These are phyloP conservation scores for Podila minutissima DNA, from an alignment of 192 early-diverging fungal genomes.

Conservation along the genomic window DNA sequence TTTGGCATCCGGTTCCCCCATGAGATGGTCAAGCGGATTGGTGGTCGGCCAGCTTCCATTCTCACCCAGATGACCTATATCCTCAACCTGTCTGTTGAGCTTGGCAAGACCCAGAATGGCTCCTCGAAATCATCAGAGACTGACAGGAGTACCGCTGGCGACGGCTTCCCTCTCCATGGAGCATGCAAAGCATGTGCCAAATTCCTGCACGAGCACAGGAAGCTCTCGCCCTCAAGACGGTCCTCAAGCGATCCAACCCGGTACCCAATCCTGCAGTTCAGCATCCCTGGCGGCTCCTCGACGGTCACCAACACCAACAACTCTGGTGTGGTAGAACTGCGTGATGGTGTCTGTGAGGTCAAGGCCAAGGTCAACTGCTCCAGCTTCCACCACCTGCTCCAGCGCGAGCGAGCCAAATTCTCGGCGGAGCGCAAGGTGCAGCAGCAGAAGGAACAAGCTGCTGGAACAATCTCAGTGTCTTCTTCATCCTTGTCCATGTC, in stretches of 20 bases:
- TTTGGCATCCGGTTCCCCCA: slow-evolving; percentile 27
- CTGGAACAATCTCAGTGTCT: not conserved
- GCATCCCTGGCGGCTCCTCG: slow-evolving; percentile 12
- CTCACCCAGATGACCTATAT: slow-evolving; percentile 38
- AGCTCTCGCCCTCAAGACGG: slow-evolving; percentile 6
- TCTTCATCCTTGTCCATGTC: not conserved
- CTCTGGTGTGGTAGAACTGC: slow-evolving; percentile 30
- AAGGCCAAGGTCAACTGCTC: slow-evolving; percentile 45
- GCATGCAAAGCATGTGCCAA: slow-evolving; percentile 27
- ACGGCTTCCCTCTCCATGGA: slow-evolving; percentile 7
- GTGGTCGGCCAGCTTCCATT: slow-evolving; percentile 20
- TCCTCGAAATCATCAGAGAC: not conserved
- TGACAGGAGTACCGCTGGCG: not conserved
- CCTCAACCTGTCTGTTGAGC: slow-evolving; percentile 4
- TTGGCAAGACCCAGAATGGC: slow-evolving; percentile 5
- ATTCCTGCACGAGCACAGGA: slow-evolving; percentile 34
- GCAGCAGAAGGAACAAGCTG: not conserved
- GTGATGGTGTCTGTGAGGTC: slow-evolving; percentile 37
- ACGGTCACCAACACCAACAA: not conserved
- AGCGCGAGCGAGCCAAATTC: slow-evolving; percentile 4
- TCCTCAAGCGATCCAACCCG: slow-evolving; percentile 8
- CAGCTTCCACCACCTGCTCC: slow-evolving; percentile 28
- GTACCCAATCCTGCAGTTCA: slow-evolving; percentile 38
- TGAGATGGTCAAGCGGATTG: slow-evolving; percentile 30
- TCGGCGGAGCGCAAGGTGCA: not conserved